Base-by-base conservation (phyloP, 2,329 filamentous ascomycete species). In the Dothiorella sarmentorum region DNA sequence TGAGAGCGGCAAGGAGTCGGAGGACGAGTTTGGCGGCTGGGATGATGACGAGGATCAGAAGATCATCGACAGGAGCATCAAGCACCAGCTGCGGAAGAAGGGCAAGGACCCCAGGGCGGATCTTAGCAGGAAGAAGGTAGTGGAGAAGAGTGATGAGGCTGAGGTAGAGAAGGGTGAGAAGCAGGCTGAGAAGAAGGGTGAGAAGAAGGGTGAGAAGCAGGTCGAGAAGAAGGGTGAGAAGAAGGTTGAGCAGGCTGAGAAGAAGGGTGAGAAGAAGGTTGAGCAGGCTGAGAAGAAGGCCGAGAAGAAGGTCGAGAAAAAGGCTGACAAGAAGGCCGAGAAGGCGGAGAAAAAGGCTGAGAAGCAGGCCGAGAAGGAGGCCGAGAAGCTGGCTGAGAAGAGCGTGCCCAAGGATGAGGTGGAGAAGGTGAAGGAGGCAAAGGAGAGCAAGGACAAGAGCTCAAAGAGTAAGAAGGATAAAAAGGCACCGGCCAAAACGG, bases 1-100 rank as follows among this genome's bases (percentile, higher is more conserved):
- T 11, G 67, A 68, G 42, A 63, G 62, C 2, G 66, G 64, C 11
- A 64, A 64, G 45, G 65, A 69, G 2, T 69, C 71, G 17, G 73
- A 67, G 3, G 63, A 72, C 47, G 76, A 73, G 59, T 81, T 81
- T 71, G 78, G 76, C 29, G 78, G 75, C 26, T 81, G 74, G 60
- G 78, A 80, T 49, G 76, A 79, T 5, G 76, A 79, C n/a, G 78
- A 80, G 62, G 78, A 81, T 61, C 64, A 73, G 47, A 70, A 70
- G 64, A 75, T 76, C 60, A 80, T 81, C 60, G 73, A 80, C 66
- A 69, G 75, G 35, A 75, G 72, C 26, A 68, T 76, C 63, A 75
- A 74, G 47, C 71, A 71, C 61, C 66, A 70, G 15, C 60, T 80
- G 60, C 71, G 77, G 59, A 71, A 70, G 63, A 81, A 80, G 67